Evolutionary conservation across 768 basidiomycete species (phyloP), one percentile per base, ranked within the genome.

Genomic region (Lepiota brunneoincarnata): DNA sequence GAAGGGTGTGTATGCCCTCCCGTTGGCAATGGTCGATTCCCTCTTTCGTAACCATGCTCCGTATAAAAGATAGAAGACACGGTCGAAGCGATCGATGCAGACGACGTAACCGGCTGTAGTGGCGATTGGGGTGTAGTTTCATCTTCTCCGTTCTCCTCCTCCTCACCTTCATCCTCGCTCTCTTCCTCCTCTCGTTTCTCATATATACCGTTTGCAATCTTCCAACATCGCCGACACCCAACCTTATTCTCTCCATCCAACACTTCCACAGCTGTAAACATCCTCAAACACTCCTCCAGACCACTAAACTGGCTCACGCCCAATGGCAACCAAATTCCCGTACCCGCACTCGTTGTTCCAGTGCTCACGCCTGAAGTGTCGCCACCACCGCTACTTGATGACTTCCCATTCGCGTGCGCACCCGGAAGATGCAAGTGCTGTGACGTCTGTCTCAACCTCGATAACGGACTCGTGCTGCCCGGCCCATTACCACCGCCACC

Each of bases 191-290:
- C 31, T 9, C 31, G 31, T 9, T 31, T 31, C 31, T 63, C 57
- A 55, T 49, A 50, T 56, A 62, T 41, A 6, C 89, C 87, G 63
- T 93, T 83, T 52, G 82, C 84, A 34, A 93, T 85, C 75, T 93
- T 94, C 95, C 95, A 98, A 71, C 95, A 98, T 48, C 87, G 79
- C 59, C 88, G 80, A 67, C 95, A 98, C 0, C 93, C 93, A 49
- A 97, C 94, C 73, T 86, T 88, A 61, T 98, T 97, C 61, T 97
- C 95, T 0, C 92, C 93, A 60, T 97, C 91, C 31, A 98, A 72
- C 6, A 91, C 81, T 62, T 98, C 95, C n/a, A 97, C 94, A 3
- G 87, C 79, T 0, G 94, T 97, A 70, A 98, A 98, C 73, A 89
- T 77, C 58, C 84, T 77, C 55, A 96, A 69, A 58, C 90, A 92